Conservation (phyloP, 352 stramenopile species). For the Phytophthora quininea region DNA sequence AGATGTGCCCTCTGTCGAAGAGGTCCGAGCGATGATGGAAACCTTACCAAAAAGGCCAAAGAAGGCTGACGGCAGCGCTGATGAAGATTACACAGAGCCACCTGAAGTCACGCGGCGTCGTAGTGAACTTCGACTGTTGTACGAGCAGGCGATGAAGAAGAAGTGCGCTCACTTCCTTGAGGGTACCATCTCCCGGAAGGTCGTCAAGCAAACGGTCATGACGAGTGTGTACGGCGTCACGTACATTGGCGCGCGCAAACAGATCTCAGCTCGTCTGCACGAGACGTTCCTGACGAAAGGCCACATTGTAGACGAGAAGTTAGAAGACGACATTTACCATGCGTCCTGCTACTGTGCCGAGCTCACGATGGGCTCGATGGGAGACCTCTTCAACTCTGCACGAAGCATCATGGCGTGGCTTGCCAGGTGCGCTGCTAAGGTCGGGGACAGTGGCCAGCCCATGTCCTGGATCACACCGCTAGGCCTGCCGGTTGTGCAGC, state of each 20-base stretch:
- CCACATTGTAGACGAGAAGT: conserved; percentile 70
- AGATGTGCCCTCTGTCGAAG: conserved; percentile 50
- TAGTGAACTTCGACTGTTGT: conserved; percentile 10
- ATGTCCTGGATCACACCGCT: conserved; percentile 99
- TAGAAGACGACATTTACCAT: conserved; percentile 90
- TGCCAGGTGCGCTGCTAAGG: conserved; percentile 71
- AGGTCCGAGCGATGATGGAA: conserved; percentile 31
- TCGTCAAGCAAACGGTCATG: conserved; percentile 99
- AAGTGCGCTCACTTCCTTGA: conserved; percentile 73
- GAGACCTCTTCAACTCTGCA: conserved; percentile 96
- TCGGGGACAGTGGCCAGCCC: conserved; percentile 87
- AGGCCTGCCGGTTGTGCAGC: conserved; percentile 98
- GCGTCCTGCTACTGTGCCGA: conserved; percentile 93
- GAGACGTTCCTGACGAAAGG: conserved; percentile 88
- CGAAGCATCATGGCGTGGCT: conserved; percentile 95
- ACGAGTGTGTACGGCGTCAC: conserved; percentile 99
- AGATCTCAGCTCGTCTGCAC: conserved; percentile 97
- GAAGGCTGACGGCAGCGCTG: neutral
- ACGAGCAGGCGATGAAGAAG: conserved; percentile 57
- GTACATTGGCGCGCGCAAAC: conserved; percentile 97
- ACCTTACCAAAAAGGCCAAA: neutral
- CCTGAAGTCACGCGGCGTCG: neutral
- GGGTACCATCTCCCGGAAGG: conserved; percentile 90
- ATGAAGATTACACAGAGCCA: neutral
- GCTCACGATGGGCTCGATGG: conserved; percentile 97